Percentiles rank a stretch among this genome's conserved stretches.
Conservation (phyloP, 2,329 filamentous ascomycete genomes). For the Monosporascus sp. region DNA sequence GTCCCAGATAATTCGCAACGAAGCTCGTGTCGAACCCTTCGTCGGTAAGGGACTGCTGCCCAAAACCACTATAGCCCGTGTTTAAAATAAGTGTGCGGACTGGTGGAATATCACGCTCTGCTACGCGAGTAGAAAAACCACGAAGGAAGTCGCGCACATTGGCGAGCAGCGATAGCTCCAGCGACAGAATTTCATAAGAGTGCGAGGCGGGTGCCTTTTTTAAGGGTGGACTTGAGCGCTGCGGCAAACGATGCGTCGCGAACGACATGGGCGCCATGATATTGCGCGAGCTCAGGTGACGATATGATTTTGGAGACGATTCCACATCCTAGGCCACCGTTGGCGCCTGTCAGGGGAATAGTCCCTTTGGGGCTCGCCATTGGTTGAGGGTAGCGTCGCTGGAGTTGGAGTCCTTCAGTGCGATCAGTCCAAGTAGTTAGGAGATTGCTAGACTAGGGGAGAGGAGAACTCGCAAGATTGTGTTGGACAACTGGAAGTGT, state of each 20-base stretch:
- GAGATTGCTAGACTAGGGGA: no score
- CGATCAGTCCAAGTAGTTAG: no score
- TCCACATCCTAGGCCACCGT: not conserved
- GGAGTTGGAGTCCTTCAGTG: no score
- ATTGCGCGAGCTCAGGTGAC: not conserved
- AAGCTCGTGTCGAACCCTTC: constrained; percentile 16
- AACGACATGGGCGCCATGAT: not conserved
- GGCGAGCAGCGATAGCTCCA: not conserved
- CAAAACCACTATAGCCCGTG: constrained; percentile 11
- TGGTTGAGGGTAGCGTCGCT: not conserved
- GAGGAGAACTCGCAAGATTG: no score
- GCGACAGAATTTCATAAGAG: not conserved
- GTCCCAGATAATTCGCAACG: constrained; percentile 15
- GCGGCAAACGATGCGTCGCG: not conserved
- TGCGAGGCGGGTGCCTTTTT: not conserved
- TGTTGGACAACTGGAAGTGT: no score
- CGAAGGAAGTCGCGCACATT: not conserved
- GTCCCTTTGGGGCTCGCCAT: not conserved
- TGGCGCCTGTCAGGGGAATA: not conserved
- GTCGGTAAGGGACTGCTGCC: constrained; percentile 8
- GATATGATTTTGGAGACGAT: not conserved
- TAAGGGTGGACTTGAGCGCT: not conserved
- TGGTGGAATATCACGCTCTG: constrained; percentile 13
- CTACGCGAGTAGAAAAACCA: not conserved
- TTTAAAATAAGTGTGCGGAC: constrained; percentile 21